phyloP scores from a whole-genome alignment of 2,329 filamentous ascomycete genomes.

The Diplodia intermedia region DNA sequence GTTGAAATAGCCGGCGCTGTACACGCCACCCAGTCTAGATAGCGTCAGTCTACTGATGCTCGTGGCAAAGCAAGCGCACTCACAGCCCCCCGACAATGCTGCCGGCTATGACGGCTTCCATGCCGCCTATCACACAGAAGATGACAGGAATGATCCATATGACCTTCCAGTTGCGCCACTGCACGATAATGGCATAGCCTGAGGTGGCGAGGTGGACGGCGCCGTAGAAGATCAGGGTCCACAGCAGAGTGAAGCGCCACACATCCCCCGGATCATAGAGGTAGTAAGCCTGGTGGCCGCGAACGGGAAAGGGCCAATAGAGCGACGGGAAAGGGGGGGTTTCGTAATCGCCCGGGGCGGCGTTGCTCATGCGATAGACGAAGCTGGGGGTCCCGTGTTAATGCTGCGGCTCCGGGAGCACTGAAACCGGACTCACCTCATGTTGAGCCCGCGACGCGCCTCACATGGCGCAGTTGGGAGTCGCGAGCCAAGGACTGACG shows the following conservation, averaged over 20 bases:
- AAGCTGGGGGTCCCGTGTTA: constrained; percentile 45
- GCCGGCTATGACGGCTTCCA: constrained; percentile 80
- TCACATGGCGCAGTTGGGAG: constrained; percentile 19
- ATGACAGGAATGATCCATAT: constrained; percentile 76
- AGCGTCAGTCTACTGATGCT: background rate
- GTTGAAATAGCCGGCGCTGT: constrained; percentile 79
- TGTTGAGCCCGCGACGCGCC: constrained; percentile 33
- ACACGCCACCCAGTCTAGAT: constrained; percentile 77
- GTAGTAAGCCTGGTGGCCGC: constrained; percentile 63
- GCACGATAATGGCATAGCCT: constrained; percentile 73
- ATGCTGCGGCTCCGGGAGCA: background rate
- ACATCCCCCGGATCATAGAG: constrained; percentile 80
- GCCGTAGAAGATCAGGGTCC: constrained; percentile 82
- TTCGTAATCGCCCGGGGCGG: constrained; percentile 64
- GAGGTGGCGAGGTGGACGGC: constrained; percentile 77
- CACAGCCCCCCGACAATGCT: constrained; percentile 82
- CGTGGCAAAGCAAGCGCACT: constrained; percentile 43
- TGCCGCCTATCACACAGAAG: constrained; percentile 73
- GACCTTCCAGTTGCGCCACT: constrained; percentile 63
- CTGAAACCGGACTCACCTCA: constrained; percentile 40
- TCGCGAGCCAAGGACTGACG: constrained; percentile 16
- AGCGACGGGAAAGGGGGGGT: constrained; percentile 81
- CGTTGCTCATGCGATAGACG: constrained; percentile 54
- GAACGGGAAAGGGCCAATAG: constrained; percentile 72
- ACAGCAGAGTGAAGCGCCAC: constrained; percentile 85